phyloP scores from a whole-genome alignment of 2,329 filamentous ascomycete genomes.

The Hirsutella rhossiliensis region DNA sequence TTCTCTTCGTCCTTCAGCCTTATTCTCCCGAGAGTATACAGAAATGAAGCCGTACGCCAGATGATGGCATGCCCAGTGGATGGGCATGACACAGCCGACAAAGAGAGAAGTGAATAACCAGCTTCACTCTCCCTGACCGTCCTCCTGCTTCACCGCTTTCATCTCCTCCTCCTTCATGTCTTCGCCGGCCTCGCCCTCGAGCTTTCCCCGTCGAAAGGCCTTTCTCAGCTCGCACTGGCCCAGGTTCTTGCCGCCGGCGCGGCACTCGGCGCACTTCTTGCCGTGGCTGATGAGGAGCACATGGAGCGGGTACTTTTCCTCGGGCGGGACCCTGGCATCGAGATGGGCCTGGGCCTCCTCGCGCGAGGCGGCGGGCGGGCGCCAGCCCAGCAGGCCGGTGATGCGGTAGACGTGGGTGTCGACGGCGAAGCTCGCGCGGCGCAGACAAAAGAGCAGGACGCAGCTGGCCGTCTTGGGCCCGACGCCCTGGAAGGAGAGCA shows the following conservation, averaged over 20 bases:
- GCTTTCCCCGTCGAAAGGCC: constrained; percentile 20
- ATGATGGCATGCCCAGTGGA: no score
- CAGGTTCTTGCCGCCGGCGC: constrained; percentile 26
- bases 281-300: constrained; percentile 36
- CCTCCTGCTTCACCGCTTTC: constrained; percentile 3
- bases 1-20: no score
- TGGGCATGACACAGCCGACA: no score
- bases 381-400: constrained; percentile 35
- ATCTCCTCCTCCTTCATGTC: constrained; percentile 5
- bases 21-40: no score
- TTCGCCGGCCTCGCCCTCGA: constrained; percentile 10
- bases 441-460: constrained; percentile 38
- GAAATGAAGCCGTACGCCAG: no score
- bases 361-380: constrained; percentile 25
- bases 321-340: constrained; percentile 32
- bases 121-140: neutral
- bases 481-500: constrained; percentile 37
- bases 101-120: no score
- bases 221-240: constrained; percentile 28
- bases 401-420: constrained; percentile 41
- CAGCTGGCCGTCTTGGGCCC: constrained; percentile 43
- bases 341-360: constrained; percentile 38
- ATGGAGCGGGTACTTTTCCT: constrained; percentile 38
- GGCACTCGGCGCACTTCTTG: constrained; percentile 31
- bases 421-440: constrained; percentile 35